phyloP scores from a whole-genome alignment of 805 yeast genomes.

The Teunomyces gatunensis region DNA sequence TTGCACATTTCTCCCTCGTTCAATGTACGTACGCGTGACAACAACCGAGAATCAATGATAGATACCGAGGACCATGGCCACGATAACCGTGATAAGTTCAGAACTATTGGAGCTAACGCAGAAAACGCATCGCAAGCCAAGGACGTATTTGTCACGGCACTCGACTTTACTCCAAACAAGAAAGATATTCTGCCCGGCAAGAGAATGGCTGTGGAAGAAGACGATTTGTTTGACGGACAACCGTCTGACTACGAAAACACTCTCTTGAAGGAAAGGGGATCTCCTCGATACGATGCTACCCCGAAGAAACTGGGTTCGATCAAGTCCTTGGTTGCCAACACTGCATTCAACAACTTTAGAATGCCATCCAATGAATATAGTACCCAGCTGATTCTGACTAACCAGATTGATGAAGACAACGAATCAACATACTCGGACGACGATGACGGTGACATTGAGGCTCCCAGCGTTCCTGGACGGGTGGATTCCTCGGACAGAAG shows the following conservation, averaged over 20 bases:
- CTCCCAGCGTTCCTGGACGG: neutral
- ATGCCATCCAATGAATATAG: constrained; percentile 9
- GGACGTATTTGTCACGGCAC: constrained; percentile 25
- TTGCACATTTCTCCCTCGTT: constrained; percentile 15
- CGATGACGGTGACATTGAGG: neutral
- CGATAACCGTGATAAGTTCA: constrained; percentile 15
- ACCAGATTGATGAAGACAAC: neutral
- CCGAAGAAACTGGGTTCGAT: constrained; percentile 17
- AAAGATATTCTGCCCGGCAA: neutral
- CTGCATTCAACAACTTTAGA: constrained; percentile 36
- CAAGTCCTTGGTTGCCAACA: constrained; percentile 32
- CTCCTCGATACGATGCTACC: constrained; percentile 5
- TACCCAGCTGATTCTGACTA: neutral
- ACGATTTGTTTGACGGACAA: neutral
- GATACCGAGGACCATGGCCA: constrained; percentile 10
- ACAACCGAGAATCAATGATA: constrained; percentile 13
- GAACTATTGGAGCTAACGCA: constrained; percentile 16
- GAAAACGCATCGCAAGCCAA: constrained; percentile 12
- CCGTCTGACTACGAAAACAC: neutral
- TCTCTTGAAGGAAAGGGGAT: constrained; percentile 7
- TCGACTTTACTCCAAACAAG: constrained; percentile 14
- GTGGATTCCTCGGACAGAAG: constrained; percentile 7
- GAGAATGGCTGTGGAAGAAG: neutral
- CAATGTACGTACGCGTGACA: constrained; percentile 11
- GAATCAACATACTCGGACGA: neutral